These are phyloP conservation scores for Pestalotiopsis sp. DNA, from an alignment of 2,329 filamentous ascomycete genomes.

Conservation along the genomic window DNA sequence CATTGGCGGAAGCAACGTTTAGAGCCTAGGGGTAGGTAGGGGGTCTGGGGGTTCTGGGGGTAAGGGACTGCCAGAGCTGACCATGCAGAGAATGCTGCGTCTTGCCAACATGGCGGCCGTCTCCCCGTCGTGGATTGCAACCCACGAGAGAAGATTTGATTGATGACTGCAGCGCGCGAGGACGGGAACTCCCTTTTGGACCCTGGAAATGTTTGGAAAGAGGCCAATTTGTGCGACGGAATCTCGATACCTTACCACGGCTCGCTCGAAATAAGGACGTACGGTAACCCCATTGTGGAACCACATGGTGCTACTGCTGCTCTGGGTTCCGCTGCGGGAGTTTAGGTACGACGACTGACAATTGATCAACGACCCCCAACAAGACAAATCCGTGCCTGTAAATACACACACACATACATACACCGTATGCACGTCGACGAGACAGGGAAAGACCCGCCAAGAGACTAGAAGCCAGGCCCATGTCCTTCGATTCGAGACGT, in stretches of 20 bases:
- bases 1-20: too few species aligned
- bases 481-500: neutral
- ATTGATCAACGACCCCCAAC: neutral
- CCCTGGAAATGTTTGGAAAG: neutral
- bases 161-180: neutral
- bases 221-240: neutral
- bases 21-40: too few species aligned
- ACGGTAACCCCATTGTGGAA: too few species aligned
- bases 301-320: too few species aligned
- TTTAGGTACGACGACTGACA: neutral
- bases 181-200: constrained; percentile 2
- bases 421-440: constrained; percentile 5
- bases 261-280: too few species aligned
- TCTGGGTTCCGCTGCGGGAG: too few species aligned
- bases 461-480: constrained; percentile 11
- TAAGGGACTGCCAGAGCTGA: neutral
- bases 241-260: neutral
- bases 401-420: too few species aligned
- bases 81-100: neutral
- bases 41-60: too few species aligned
- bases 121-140: neutral
- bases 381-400: constrained; percentile 5
- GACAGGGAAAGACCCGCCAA: constrained; percentile 8
- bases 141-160: neutral
- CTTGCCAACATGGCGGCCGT: neutral